Evolutionary conservation across 495 filamentous ascomycete genomes (phyloP), one percentile per base, ranked within the genome.

Genomic region (Aspergillus incahuasiensis): DNA sequence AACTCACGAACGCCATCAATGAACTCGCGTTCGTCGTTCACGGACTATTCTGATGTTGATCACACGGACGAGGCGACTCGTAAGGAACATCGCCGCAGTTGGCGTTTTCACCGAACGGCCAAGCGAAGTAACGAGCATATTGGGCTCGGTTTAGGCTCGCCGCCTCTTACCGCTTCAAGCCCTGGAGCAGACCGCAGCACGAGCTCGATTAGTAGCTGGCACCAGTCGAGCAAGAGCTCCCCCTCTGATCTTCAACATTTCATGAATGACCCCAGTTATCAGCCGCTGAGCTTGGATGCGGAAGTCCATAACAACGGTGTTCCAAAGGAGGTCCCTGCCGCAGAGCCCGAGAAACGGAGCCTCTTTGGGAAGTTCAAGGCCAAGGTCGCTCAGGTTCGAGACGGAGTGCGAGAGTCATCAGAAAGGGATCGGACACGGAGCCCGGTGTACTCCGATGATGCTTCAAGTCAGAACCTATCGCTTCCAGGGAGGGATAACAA

Each of bases 341-440:
- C 71, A 63, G 79, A 75, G 68, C 81, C 67, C 19, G 80, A 84
- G 65, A 78, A 79, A 57, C 88, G 83, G 57, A 87, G 88, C n/a
- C 78, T 90, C 5, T 79, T 95, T 46, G 85, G 83, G 15, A 95
- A 92, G 81, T 81, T 96, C 59, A 89, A 89, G 64, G 86, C 84
- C 58, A 95, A 94, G 71, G 83, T 94, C 39, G 81, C 86, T 16
- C 88, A 91, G 60, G 82, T 84, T 22, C 89, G 86, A 56, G 86
- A 90, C 57, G 83, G 80, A 8, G 78, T 70, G 1, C 83, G 86
- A 65, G 85, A 88, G 22, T 48, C 56, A 46, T 75, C 69, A 24
- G 80, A 85, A 55, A 76, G 78, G 42, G 76, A 79, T 43, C 66
- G 81, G 15, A 75, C 80, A 15, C 80, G 80, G 59, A 85, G 79